Evolutionary conservation across 805 yeast genomes (phyloP), one percentile per base, ranked within the genome.

Genomic region (Lachancea dasiensis): DNA sequence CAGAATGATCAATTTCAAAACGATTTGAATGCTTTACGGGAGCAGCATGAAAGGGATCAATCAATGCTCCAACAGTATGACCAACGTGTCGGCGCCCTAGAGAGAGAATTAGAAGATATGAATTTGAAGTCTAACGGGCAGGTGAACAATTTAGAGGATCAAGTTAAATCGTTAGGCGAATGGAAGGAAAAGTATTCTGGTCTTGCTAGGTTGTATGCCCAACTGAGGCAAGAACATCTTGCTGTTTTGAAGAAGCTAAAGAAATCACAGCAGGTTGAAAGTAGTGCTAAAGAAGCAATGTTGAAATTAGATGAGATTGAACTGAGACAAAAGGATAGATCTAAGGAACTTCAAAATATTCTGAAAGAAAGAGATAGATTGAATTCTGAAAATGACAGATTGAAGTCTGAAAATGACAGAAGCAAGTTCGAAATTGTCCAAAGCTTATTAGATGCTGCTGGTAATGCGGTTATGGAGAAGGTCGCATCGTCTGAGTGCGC

Each of bases 151-250:
- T 86, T 83, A 51, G 86, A 84, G 48, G 92, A 85, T 45, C 79
- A 81, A 51, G 64, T 84, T 32, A 70, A 61, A 38, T 69, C 72
- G 38, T 58, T 86, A 31, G 89, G 84, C 38, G 95, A 87, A 60
- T 89, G 95, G 95, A 77, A 84, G 45, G 75, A 75, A 38, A 89
- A 89, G 64, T 89, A 89, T 61, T 95, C 87, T 54, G 73, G 92
- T 0, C 69, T 89, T 45, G 96, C 96, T 5, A 86, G 86, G 53
- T 68, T 89, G 47, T 89, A 89, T 60, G 80, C 95, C 2, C 95
- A 87, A 62, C 68, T 89, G 49, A 81, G 97, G 55, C 94, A 85
- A 61, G 97, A 89, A 61, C 96, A 89, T 56, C 69, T 89, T 52
- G 82, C 79, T 45, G 63, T 87, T 39, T 70, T 89, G 54, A 70